These are phyloP conservation scores for Euphorbia celastroides DNA, from an alignment of 441 rosid species.

Conservation along the genomic window DNA sequence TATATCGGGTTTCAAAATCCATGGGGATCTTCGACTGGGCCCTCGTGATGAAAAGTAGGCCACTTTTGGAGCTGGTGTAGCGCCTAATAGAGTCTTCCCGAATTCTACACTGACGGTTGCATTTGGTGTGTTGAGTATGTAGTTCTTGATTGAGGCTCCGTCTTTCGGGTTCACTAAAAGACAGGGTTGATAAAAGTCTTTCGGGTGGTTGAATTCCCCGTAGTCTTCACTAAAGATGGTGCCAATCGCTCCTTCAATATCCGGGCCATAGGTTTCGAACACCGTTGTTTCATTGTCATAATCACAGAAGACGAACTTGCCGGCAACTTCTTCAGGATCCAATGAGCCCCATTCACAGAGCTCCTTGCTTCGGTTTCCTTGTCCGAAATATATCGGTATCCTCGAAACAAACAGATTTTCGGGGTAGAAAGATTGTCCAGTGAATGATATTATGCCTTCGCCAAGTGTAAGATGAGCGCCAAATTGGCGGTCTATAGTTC, in stretches of 20 bases:
- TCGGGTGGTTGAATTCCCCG: slow-evolving; percentile 13
- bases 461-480: too few relatives aligned
- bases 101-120: slow-evolving; percentile 34
- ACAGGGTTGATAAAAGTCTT: slow-evolving; percentile 24
- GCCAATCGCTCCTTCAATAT: slow-evolving; percentile 27
- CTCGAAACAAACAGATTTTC: too few relatives aligned
- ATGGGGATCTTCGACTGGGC: slow-evolving; percentile 28
- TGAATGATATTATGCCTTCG: too few relatives aligned
- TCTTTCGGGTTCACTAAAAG: slow-evolving; percentile 19
- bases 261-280: slow-evolving; percentile 4
- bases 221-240: slow-evolving; percentile 28
- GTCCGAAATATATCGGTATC: slow-evolving; percentile 39
- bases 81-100: slow-evolving; percentile 23
- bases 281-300: slow-evolving; percentile 12
- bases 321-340: slow-evolving; percentile 32
- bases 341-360: slow-evolving; percentile 26
- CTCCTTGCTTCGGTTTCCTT: slow-evolving; percentile 40
- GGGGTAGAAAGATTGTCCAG: too few relatives aligned
- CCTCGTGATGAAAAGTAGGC: slow-evolving; percentile 34
- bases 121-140: too few relatives aligned
- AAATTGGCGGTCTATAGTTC: too few relatives aligned
- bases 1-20: slow-evolving; percentile 44
- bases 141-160: slow-evolving; percentile 29
- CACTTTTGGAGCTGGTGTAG: slow-evolving; percentile 35
- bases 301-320: slow-evolving; percentile 46